phyloP scores from a whole-genome alignment of 768 basidiomycete genomes.

The Psilocybe cyanescens region DNA sequence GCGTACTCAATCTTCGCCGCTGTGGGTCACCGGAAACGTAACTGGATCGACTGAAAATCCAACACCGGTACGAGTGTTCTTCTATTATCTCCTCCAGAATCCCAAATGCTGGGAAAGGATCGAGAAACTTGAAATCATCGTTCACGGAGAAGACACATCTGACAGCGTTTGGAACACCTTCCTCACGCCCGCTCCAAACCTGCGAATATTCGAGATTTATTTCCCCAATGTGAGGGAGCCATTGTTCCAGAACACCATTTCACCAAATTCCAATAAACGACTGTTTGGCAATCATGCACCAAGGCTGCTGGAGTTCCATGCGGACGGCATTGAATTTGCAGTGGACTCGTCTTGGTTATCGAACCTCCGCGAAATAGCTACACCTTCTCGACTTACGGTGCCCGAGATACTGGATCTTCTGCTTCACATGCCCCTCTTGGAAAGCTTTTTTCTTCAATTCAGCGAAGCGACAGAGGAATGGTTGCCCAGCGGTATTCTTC shows the following conservation, averaged over 20 bases:
- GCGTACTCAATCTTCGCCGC: not conserved
- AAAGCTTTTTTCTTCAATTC: not conserved
- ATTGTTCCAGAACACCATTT: not conserved
- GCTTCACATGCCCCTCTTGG: not conserved
- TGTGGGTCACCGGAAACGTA: not conserved
- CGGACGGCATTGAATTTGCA: not conserved
- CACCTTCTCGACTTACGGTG: not conserved
- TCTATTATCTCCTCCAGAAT: not conserved
- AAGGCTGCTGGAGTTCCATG: not conserved
- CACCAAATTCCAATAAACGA: not conserved
- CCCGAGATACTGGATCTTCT: not conserved
- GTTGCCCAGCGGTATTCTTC: not conserved
- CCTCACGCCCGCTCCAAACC: not conserved
- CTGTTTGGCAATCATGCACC: slow-evolving; percentile 1
- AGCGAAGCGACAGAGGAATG: not conserved
- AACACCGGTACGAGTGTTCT: not conserved
- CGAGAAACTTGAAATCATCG: not conserved
- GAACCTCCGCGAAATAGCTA: not conserved
- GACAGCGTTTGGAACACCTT: not conserved
- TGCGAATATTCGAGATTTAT: not conserved
- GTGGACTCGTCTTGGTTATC: not conserved
- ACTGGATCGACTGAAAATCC: not conserved
- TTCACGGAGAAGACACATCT: not conserved
- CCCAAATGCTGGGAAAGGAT: not conserved
- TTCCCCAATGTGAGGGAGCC: not conserved